Evolutionary conservation across 768 basidiomycete species (phyloP), one percentile per base, ranked within the genome.

Genomic region (Chiua virens): DNA sequence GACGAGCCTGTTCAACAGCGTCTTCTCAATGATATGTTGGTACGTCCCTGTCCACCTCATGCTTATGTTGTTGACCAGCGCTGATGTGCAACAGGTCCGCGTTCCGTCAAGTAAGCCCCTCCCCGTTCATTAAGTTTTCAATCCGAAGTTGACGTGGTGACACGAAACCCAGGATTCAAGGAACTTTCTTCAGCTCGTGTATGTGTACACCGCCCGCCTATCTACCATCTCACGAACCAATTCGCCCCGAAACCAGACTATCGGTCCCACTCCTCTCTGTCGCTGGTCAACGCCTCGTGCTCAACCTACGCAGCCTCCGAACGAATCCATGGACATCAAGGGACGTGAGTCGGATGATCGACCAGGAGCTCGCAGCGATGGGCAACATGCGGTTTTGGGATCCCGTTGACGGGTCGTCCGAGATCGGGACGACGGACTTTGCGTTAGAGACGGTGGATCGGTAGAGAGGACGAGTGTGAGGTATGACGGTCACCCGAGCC

Each of bases 201-300:
- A 30, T 27, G 54, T 43, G n/a, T 11, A 2, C 11, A n/a, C 4
- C 21, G 4, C 4, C 2, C 8, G 1, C 8, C 8, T 25, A 8
- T 8, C 25, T 8, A 25, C 25, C 25, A 25, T 25, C 25, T 25
- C 25, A 25, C 25, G 25, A 25, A 25, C 25, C 25, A 8, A 25
- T 4, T 8, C 25, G 25, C 15, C 22, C 23, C 36, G n/a, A 11
- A n/a, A 30, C 28, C 37, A 61, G 60, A n/a, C 18, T 60, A 30
- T 52, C 59, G 13, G 17, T 55, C 8, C 59, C 58, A 3, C 18
- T 62, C 3, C 39, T 57, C 37, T 53, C 58, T 2, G 28, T 60
- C 30, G 47, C 50, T 8, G 60, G 60, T 4, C 60, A 62, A 18
- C 50, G 60, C 10, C 51, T 61, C 35, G 52, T 62, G 18, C 51